Conservation (phyloP, 1,139 yeast species). For the Hyphopichia fennica region DNA sequence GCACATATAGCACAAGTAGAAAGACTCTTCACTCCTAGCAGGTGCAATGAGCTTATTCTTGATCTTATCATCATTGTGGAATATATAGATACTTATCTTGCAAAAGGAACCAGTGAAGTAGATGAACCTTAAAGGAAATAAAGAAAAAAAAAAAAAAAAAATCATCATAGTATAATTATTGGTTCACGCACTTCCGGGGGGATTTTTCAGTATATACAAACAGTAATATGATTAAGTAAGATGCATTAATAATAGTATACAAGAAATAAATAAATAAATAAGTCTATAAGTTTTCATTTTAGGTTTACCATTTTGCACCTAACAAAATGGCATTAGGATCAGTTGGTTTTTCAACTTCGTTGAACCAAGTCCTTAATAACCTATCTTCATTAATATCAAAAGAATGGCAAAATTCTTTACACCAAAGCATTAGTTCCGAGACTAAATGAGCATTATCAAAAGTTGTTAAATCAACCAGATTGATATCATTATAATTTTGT, state of each 20-base stretch:
- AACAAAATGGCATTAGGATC: slow-evolving; percentile 46
- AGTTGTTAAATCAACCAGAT: slow-evolving; percentile 15
- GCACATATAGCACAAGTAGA: background rate
- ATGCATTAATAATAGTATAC: background rate
- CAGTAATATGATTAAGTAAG: no score
- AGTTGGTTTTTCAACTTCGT: slow-evolving; percentile 50
- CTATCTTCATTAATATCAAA: slow-evolving; percentile 34
- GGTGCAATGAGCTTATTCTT: background rate
- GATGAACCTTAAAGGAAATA: no score
- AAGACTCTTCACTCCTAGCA: background rate
- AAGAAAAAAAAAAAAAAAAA: no score
- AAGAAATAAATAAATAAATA: background rate
- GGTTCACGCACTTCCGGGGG: no score
- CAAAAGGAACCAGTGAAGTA: no score
- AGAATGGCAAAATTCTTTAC: slow-evolving; percentile 29
- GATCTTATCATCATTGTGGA: background rate
- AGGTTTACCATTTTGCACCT: slow-evolving; percentile 43
- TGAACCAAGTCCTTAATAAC: slow-evolving; percentile 47
- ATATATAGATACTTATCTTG: no score
- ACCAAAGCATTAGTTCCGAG: slow-evolving; percentile 27
- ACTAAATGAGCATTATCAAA: slow-evolving; percentile 17
- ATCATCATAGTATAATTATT: no score
- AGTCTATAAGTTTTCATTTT: background rate
- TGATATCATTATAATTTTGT: slow-evolving; percentile 29
- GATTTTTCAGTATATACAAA: no score